phyloP scores from a whole-genome alignment of 768 basidiomycete species.

The Lentinula detonsa region DNA sequence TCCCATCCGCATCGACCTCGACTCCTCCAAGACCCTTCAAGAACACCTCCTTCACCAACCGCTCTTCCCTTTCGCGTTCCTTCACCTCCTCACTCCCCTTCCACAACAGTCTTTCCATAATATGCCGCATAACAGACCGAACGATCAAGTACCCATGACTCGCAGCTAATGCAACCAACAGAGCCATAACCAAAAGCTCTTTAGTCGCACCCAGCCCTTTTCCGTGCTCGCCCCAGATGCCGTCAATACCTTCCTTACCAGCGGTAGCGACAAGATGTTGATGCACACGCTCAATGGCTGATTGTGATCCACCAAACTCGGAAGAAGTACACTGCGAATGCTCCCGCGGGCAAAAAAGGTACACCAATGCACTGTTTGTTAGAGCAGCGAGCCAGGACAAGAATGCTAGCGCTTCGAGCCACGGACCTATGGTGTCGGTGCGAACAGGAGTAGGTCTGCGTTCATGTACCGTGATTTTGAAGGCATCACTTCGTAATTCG shows the following conservation, averaged over 20 bases:
- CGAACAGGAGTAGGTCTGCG: slow-evolving; percentile 82
- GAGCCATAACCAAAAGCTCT: slow-evolving; percentile 54
- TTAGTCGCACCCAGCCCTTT: slow-evolving; percentile 29
- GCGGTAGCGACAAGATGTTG: not conserved
- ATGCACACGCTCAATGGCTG: slow-evolving; percentile 2
- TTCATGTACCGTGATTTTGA: slow-evolving; percentile 87
- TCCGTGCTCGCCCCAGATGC: slow-evolving; percentile 3
- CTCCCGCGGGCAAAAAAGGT: slow-evolving; percentile 65
- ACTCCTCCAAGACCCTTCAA: slow-evolving; percentile 23
- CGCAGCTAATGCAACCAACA: slow-evolving; percentile 73
- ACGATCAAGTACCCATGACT: slow-evolving; percentile 81
- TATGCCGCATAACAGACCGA: slow-evolving; percentile 53
- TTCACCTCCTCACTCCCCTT: slow-evolving; percentile 61
- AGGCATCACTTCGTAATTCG: slow-evolving; percentile 89
- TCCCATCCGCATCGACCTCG: slow-evolving; percentile 14
- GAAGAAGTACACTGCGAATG: not conserved
- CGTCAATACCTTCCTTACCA: not conserved
- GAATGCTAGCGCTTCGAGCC: slow-evolving; percentile 85
- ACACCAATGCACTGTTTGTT: slow-evolving; percentile 86
- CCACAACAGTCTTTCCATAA: slow-evolving; percentile 76
- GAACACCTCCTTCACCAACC: slow-evolving; percentile 35
- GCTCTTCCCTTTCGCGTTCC: slow-evolving; percentile 49
- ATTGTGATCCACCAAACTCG: not conserved
- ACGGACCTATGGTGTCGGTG: slow-evolving; percentile 89
- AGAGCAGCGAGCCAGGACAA: slow-evolving; percentile 87